phyloP scores from a whole-genome alignment of 208 protist genomes.

The Wallacemonas rigidus region DNA sequence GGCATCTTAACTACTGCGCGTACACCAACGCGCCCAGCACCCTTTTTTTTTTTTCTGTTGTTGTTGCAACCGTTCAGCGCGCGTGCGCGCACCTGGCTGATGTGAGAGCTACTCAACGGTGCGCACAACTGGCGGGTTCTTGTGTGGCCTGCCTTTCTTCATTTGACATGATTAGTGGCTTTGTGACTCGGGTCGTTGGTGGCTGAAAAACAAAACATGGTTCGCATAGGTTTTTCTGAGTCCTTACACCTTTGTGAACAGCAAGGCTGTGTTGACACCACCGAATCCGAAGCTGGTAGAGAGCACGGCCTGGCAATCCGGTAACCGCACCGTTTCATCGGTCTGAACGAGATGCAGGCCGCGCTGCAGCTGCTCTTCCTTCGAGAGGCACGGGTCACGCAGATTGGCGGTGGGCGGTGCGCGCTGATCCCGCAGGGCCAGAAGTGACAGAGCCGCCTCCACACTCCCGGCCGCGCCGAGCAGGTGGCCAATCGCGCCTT shows the following conservation, averaged over 20 bases:
- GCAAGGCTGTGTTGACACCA: slow-evolving; percentile 93
- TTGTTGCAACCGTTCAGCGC: too few species aligned
- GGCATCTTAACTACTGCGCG: too few species aligned
- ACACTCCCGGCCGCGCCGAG: slow-evolving; percentile 97
- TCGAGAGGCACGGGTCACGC: slow-evolving; percentile 32
- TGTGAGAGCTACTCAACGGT: too few species aligned
- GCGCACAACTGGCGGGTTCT: too few species aligned
- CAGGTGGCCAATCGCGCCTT: slow-evolving; percentile 96
- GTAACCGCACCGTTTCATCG: slow-evolving; percentile 15
- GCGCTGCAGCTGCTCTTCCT: slow-evolving; percentile 18
- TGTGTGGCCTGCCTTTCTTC: too few species aligned
- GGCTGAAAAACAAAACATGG: neutral
- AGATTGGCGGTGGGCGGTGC: slow-evolving; percentile 95
- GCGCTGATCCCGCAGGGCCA: slow-evolving; percentile 64
- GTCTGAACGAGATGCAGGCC: slow-evolving; percentile 26
- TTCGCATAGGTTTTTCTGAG: neutral
- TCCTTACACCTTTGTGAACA: slow-evolving; percentile 59
- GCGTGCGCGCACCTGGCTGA: too few species aligned
- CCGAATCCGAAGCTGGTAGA: slow-evolving; percentile 98
- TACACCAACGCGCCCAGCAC: too few species aligned
- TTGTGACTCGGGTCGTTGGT: neutral
- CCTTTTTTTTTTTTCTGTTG: too few species aligned
- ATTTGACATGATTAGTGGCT: neutral
- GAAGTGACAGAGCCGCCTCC: slow-evolving; percentile 90
- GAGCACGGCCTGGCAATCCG: slow-evolving; percentile 62